Evolutionary conservation across 2,329 filamentous ascomycete species (phyloP).

Genomic region (Fusarium xylarioides): DNA sequence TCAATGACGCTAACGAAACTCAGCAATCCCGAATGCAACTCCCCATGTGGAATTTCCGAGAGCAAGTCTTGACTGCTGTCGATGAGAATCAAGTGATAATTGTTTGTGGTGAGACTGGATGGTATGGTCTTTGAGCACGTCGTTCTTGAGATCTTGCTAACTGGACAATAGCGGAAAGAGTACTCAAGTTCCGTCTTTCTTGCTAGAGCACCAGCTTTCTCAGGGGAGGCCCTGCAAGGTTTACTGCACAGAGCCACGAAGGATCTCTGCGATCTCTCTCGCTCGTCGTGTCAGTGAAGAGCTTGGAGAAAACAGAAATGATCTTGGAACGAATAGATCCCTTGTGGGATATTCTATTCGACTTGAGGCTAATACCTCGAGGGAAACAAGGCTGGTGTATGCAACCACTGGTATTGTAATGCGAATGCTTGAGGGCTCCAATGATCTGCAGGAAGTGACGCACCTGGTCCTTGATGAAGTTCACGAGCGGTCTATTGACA

Average conservation of each 20-base stretch:
- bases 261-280: slow-evolving; percentile 95
- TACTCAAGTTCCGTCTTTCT: slow-evolving; percentile 94
- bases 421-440: slow-evolving; percentile 92
- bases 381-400: slow-evolving; percentile 86
- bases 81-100: slow-evolving; percentile 87
- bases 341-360: slow-evolving; percentile 95
- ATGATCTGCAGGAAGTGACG: slow-evolving; percentile 87
- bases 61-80: slow-evolving; percentile 80
- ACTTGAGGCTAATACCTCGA: slow-evolving; percentile 85
- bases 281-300: slow-evolving; percentile 95
- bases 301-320: slow-evolving; percentile 82
- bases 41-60: slow-evolving; percentile 87
- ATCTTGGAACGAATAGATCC: slow-evolving; percentile 83
- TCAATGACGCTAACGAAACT: slow-evolving; percentile 15
- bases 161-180: slow-evolving; percentile 76
- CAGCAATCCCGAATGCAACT: slow-evolving; percentile 76
- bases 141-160: slow-evolving; percentile 32
- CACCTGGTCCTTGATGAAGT: slow-evolving; percentile 98
- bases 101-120: slow-evolving; percentile 95
- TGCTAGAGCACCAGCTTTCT: slow-evolving; percentile 87
- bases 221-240: slow-evolving; percentile 87
- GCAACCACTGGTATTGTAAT: slow-evolving; percentile 95
- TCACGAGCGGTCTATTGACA: slow-evolving; percentile 95
- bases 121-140: slow-evolving; percentile 53
- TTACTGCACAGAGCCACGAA: slow-evolving; percentile 92